Evolutionary conservation across 371 early-diverging fungal genomes (phyloP).

Genomic region (Homolaphlyctis polyrhiza): DNA sequence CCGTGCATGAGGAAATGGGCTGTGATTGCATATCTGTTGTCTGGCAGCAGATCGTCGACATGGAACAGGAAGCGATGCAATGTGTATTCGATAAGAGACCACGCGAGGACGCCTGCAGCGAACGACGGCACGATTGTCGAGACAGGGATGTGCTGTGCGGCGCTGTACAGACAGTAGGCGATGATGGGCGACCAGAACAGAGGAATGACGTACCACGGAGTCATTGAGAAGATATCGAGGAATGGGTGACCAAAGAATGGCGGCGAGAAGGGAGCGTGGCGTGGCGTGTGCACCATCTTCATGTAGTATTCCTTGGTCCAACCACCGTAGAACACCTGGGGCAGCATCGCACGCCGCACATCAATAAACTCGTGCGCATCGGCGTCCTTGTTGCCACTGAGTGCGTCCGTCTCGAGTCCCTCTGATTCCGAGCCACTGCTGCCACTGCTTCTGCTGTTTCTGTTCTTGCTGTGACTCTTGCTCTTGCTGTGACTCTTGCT

Average conservation of each 20-base stretch:
- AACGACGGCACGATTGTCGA: constrained; percentile 14
- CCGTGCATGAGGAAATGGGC: constrained; percentile 88
- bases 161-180: constrained; percentile 16
- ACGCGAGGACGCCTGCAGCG: constrained; percentile 62
- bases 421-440: neutral
- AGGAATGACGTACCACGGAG: constrained; percentile 93
- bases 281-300: constrained; percentile 86
- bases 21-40: constrained; percentile 65
- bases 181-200: constrained; percentile 78
- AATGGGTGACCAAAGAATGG: constrained; percentile 66
- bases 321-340: constrained; percentile 67
- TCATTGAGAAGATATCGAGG: constrained; percentile 77
- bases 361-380: constrained; percentile 72
- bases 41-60: constrained; percentile 79
- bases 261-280: constrained; percentile 72
- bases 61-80: constrained; percentile 94
- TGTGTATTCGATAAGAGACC: constrained; percentile 71
- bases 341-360: constrained; percentile 70
- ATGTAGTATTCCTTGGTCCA: constrained; percentile 80
- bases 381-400: neutral
- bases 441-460: no score
- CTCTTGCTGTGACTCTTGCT: constrained; percentile 8
- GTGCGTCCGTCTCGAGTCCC: neutral
- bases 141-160: constrained; percentile 9
- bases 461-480: neutral